phyloP scores from a whole-genome alignment of 768 basidiomycete genomes.

The Rhizopogon rudus region DNA sequence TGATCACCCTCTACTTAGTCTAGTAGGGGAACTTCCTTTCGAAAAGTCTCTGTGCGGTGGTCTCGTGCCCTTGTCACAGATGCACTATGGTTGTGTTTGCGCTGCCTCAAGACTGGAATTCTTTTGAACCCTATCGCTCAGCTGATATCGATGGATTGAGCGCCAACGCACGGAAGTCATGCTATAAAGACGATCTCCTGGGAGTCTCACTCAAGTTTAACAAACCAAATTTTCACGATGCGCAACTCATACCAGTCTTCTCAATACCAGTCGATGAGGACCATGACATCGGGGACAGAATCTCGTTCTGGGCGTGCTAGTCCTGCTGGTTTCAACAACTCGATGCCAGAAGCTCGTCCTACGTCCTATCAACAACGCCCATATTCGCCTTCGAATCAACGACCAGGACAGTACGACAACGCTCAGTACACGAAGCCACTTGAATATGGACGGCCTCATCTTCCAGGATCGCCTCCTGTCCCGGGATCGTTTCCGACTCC shows the following conservation, averaged over 20 bases:
- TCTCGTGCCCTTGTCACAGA: not conserved
- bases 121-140: not conserved
- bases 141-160: slow-evolving; percentile 1
- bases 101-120: not conserved
- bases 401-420: not conserved
- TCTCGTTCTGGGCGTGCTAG: not conserved
- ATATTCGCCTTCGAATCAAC: not conserved
- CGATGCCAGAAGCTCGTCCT: not conserved
- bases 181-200: not conserved
- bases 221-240: not conserved
- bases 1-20: not conserved
- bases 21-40: no score
- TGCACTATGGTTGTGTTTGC: not conserved
- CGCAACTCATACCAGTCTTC: not conserved
- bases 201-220: not conserved
- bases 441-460: not conserved
- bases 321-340: not conserved
- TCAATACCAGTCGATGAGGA: not conserved
- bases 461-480: no score
- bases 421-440: not conserved
- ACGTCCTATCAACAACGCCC: not conserved
- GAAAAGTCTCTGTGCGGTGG: not conserved
- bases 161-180: not conserved
- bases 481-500: no score
- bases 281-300: not conserved